Conservation (phyloP, 2,329 filamentous ascomycete species). For the Xylariaceae sp. region DNA sequence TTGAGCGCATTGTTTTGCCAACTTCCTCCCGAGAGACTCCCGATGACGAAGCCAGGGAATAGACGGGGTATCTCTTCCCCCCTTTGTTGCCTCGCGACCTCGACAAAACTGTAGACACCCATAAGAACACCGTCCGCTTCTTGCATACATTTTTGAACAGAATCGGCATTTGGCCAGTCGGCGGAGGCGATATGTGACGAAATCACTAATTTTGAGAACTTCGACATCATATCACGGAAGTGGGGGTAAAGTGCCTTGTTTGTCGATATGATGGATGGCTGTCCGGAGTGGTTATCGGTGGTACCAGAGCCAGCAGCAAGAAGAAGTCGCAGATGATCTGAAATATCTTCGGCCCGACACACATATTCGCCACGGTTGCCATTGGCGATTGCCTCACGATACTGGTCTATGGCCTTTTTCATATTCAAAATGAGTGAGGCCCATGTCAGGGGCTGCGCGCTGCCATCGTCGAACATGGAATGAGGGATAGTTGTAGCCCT, state of each 20-base stretch:
- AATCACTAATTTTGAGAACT: slow-evolving; percentile 97
- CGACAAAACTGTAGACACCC: slow-evolving; percentile 93
- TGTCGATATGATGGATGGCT: slow-evolving; percentile 97
- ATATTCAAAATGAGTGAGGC: slow-evolving; percentile 86
- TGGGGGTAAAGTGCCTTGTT: slow-evolving; percentile 97
- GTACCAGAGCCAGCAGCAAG: slow-evolving; percentile 95
- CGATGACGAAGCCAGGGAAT: slow-evolving; percentile 86
- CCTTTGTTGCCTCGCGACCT: slow-evolving; percentile 86
- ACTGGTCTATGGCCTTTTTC: slow-evolving; percentile 82
- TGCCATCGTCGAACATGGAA: slow-evolving; percentile 88
- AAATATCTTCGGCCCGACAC: slow-evolving; percentile 92
- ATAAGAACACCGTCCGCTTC: slow-evolving; percentile 95
- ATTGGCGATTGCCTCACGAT: slow-evolving; percentile 81
- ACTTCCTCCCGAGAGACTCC: slow-evolving; percentile 75
- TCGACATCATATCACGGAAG: slow-evolving; percentile 99
- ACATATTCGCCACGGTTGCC: slow-evolving; percentile 87
- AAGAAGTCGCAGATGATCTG: slow-evolving; percentile 86
- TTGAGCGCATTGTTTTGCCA: slow-evolving; percentile 73
- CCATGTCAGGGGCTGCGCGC: slow-evolving; percentile 78
- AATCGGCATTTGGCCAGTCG: slow-evolving; percentile 91
- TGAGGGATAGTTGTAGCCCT: slow-evolving; percentile 61
- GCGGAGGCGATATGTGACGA: slow-evolving; percentile 96
- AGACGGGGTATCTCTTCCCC: slow-evolving; percentile 91
- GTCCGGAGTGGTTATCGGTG: slow-evolving; percentile 96
- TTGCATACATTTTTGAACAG: slow-evolving; percentile 88